Conservation (phyloP, 331 rosid genomes). For the Quercus lobata region DNA sequence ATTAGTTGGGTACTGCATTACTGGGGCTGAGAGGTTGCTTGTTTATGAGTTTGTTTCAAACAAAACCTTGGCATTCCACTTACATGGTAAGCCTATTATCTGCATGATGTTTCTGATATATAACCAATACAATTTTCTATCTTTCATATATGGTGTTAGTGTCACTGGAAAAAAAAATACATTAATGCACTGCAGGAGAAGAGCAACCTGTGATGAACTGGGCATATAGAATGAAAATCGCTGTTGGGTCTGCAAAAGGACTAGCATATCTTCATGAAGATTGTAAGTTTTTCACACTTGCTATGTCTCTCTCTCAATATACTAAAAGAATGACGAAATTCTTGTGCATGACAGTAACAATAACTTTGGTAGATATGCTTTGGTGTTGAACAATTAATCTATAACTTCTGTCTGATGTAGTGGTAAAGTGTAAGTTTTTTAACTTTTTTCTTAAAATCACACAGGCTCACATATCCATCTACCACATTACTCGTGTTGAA, state of each 20-base stretch:
- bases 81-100: constrained; percentile 39
- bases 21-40: constrained; percentile 40
- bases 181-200: constrained; percentile 32
- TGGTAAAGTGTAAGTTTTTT: too few species aligned
- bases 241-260: constrained; percentile 62
- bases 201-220: constrained; percentile 34
- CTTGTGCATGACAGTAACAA: too few species aligned
- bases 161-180: neutral
- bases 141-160: neutral
- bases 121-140: neutral
- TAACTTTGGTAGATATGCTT: too few species aligned
- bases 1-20: constrained; percentile 51
- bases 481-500: neutral
- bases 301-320: neutral
- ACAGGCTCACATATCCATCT: neutral
- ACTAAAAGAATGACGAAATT: neutral
- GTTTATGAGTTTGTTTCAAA: constrained; percentile 69
- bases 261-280: constrained; percentile 61
- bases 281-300: constrained; percentile 29
- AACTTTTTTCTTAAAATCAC: too few species aligned
- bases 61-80: constrained; percentile 61
- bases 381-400: too few species aligned
- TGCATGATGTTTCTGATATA: neutral
- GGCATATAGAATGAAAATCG: constrained; percentile 45
- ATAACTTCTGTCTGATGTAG: too few species aligned